Base-by-base conservation (phyloP, 1,284 basidiomycete genomes). In the Leccinum pachyderme region DNA sequence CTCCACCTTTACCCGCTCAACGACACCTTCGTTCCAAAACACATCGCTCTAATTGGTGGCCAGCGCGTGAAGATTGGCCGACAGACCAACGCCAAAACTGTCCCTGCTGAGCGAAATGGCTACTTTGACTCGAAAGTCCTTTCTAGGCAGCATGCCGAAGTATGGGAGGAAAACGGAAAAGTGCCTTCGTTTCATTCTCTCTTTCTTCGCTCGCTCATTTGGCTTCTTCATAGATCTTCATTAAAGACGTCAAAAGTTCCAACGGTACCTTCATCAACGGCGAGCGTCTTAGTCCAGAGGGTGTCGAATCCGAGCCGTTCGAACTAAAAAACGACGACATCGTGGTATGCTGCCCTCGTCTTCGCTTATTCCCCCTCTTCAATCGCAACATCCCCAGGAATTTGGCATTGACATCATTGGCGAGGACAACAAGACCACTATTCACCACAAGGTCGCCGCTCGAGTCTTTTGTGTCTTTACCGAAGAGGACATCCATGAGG, bases 221-320 rank as follows among this genome's bases (percentile, higher is more conserved):
- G 54, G 27, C 31, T 37, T 41, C 22, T 51, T 51, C 29, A 33
- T 53, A 96, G 92, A 95, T 98, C 72, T 97, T 79, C 77, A 98
- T 99, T 81, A 97, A 94, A 74, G 97, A 99, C 72, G 93, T 98
- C 68, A 97, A 97, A 77, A 95, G 93, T 57, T 96, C 93, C 1
- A 99, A 99, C 64, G 96, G 96, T 5, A 99, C 97, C 7, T 99
- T 99, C 70, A 96, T 99, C 73, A 98, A 99, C 63, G 88, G 93
- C 53, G 93, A 97, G 61, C 82, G 96, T 46, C 84, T 99, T 45
- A 94, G 91, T 59, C 81, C 83, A 1, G 95, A 99, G 72, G 91
- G 91, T 27, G 81, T 93, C 54, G 95, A 98, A 75, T 95, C 91
- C 0, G 92, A 97, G 32, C 92, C 94, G 0, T 96, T 86, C 62